Evolutionary conservation across 352 stramenopile species (phyloP).

Genomic region (Globisporangium middletonii): DNA sequence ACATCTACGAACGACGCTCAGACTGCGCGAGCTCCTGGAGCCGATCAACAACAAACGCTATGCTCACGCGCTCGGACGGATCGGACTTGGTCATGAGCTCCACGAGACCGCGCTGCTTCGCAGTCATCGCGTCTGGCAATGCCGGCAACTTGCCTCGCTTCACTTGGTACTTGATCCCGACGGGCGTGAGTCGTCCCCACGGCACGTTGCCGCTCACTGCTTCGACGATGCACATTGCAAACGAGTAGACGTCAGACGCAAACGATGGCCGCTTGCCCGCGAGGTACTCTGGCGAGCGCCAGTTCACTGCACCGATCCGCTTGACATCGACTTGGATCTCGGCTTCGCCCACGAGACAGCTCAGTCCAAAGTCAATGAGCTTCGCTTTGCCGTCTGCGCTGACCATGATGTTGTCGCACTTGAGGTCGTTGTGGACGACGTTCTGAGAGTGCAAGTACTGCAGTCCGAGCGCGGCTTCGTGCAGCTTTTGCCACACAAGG

Average conservation of each 20-base stretch:
- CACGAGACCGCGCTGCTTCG: not conserved
- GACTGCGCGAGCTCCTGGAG: not conserved
- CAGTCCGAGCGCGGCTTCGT: not conserved
- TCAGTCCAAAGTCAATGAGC: conserved; percentile 2
- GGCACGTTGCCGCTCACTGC: not conserved
- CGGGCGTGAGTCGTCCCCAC: not conserved
- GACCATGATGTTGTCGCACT: conserved; percentile 20
- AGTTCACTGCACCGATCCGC: not conserved
- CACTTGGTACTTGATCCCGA: not conserved
- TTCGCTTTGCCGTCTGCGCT: not conserved
- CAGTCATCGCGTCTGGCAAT: not conserved
- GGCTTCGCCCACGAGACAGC: not conserved
- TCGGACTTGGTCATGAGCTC: not conserved
- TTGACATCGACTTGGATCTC: not conserved
- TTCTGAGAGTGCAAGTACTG: not conserved
- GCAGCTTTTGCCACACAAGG: not conserved
- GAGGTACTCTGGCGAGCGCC: conserved; percentile 1
- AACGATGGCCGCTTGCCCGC: not conserved
- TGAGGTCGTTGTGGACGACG: conserved; percentile 15
- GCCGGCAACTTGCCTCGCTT: not conserved
- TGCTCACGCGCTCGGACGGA: not conserved
- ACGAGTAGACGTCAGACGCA: conserved; percentile 4
- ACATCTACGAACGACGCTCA: not conserved
- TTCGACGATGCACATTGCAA: conserved; percentile 30
- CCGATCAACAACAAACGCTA: not conserved